phyloP scores from a whole-genome alignment of 2,329 filamentous ascomycete genomes.

The Aspergillus uvarum region DNA sequence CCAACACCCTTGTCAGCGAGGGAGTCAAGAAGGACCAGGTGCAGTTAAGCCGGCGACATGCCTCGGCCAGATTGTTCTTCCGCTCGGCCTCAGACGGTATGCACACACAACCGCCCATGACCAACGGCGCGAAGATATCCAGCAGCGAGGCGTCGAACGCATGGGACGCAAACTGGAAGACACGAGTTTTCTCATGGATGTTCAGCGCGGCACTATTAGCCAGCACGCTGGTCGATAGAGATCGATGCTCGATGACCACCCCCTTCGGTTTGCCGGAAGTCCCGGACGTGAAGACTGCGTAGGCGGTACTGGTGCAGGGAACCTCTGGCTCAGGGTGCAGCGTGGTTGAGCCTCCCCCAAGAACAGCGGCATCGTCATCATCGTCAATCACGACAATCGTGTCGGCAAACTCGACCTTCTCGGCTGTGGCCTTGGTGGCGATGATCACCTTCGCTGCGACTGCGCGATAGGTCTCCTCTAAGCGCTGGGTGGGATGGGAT shows the following conservation, averaged over 20 bases:
- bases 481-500: conserved; percentile 13
- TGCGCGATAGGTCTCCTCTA: conserved; percentile 12
- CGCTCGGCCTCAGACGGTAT: conserved; percentile 1
- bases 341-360: neutral
- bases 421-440: neutral
- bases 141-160: neutral
- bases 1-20: conserved; percentile 27
- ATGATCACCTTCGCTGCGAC: conserved; percentile 3
- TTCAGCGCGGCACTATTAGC: neutral
- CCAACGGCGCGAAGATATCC: neutral
- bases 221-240: neutral
- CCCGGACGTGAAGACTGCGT: conserved; percentile 15
- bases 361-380: neutral
- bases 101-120: conserved; percentile 1
- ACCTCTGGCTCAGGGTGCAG: neutral
- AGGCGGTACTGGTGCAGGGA: neutral
- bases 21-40: conserved; percentile 42
- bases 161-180: conserved; percentile 10
- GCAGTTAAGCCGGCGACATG: conserved; percentile 24
- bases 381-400: too few species aligned
- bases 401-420: neutral
- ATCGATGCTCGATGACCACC: conserved; percentile 7
- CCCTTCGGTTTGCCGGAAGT: conserved; percentile 14
- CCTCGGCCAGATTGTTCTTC: conserved; percentile 11
- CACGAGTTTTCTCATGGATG: neutral